Base-by-base conservation (phyloP, 805 yeast genomes). In the Schwanniomyces occidentalis region DNA sequence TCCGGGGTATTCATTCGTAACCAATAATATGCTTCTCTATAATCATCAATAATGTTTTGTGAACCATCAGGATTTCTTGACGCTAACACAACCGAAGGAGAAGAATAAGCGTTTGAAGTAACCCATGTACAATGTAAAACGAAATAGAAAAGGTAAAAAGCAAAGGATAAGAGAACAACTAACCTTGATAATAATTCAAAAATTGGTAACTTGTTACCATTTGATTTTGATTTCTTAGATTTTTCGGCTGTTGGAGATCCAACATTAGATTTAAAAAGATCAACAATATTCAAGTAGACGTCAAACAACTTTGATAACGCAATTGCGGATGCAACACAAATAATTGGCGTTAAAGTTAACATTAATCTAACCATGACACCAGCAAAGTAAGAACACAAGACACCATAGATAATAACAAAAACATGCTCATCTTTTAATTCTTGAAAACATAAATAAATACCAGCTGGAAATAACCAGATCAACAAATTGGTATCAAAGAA, bases 21-120 rank as follows among this genome's bases (percentile, higher is more conserved):
- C 99, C 99, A 93, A 62, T 91, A 93, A 70, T 93, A 93, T 8
- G 98, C 99, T 71, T 93, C 99, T 66, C 99, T 81, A 73, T 83
- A 93, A 63, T 93, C 99, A 62, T 93, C 99, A 54, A 93, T 93
- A 47, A 91, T 68, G 41, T 75, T 73, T 48, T 78, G 82, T 12
- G 86, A 76, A 1, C 99, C 99, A 56, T 93, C 96, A 20, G 95
- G 83, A 46, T 76, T 73, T 47, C 73, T 72, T 15, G 95, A 81
- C 1, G 97, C 85, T 50, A 93, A 70, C 27, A 93, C 99, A 27
- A 93, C 99, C 3, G 98, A 91, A 32, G 99, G 99, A 2, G 98
- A 89, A 5, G 97, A 90, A 61, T 93, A 93, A 8, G 97, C 96
- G 51, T 80, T 84, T 33, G 91, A 83, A 2, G 98, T 93, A 27